phyloP scores from a whole-genome alignment of 139 green algal species.

The Tetradesmus lagerheimii region DNA sequence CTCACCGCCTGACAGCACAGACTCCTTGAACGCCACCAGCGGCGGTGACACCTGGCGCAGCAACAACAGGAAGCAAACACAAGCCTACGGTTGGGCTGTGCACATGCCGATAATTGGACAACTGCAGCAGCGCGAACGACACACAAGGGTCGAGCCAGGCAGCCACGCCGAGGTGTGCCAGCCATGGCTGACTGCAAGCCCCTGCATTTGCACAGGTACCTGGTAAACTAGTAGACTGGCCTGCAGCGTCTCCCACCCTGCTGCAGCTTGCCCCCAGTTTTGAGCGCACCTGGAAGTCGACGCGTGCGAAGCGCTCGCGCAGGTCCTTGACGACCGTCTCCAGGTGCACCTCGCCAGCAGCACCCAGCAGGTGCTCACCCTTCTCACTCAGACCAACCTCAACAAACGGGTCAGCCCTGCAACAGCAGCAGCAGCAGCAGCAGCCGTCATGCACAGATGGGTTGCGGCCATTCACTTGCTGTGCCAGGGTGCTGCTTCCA shows the following conservation, averaged over 20 bases:
- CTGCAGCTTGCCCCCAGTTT: no score
- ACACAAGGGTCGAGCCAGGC: no score
- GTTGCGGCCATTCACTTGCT: no score
- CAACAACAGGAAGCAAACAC: not conserved
- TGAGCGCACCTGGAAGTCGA: conserved; percentile 86
- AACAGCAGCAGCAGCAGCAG: conserved; percentile 10
- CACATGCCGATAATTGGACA: no score
- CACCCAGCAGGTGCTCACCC: conserved; percentile 92
- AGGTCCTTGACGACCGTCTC: conserved; percentile 97
- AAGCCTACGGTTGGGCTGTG: no score
- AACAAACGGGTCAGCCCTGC: conserved; percentile 51
- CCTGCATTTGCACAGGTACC: no score
- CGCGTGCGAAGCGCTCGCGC: conserved; percentile 89
- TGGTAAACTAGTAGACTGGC: no score
- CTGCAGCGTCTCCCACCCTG: no score
- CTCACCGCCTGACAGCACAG: conserved; percentile 70
- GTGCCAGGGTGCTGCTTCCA: no score
- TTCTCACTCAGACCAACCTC: conserved; percentile 65
- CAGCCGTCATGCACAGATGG: not conserved
- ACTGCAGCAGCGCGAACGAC: no score
- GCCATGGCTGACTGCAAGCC: no score
- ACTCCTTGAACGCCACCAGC: conserved; percentile 94
- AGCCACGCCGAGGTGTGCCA: no score
- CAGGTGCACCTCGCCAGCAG: conserved; percentile 98
- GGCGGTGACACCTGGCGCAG: conserved; percentile 89